Base-by-base conservation (phyloP, 345 rosid genomes). In the Pistacia atlantica region DNA sequence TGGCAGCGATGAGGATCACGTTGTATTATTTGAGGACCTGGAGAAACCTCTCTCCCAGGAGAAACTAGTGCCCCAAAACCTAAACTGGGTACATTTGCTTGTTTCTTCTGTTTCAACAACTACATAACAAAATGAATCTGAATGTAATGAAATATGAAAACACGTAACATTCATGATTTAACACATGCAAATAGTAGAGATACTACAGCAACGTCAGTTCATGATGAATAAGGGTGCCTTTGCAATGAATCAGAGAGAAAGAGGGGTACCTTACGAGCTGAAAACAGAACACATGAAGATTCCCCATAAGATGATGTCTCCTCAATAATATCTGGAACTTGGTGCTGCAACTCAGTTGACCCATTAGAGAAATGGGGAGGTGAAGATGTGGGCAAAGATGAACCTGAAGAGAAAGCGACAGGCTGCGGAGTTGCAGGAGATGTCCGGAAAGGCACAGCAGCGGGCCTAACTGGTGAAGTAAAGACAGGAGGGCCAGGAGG, bases 401-500 rank as follows among this genome's bases (percentile, higher is more conserved):
- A 87, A 74, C 89, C 87, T 0, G 95, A 86, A 73, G 98, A 89
- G 81, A 87, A 89, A 33, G 97, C 97, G 73, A 92, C 83, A 28
- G 97, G 97, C 84, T 90, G 99, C 69, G 97, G 98, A 82, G 94
- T 90, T 77, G 95, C 87, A 49, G 97, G 99, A 11, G 97, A 91
- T 31, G 91, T 89, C 66, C 94, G 90, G 75, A 96, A 92, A 80
- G 99, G 98, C 75, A 93, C 97, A 79, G 97, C 93, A 75, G 99
- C 97, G 56, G 97, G 97, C 42, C 94, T 85, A 63, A 96, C 92
- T 12, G 99, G 99, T 18, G 97, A 89, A 67, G 82, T 84, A 78
- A 96, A 96, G 25, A 93, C 88, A 12, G 97, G 97, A 79, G 99
- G 98, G 55, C 97, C 97, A 31, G 97, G 98, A 0, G 98, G 97